Conservation (phyloP, 164 flowering plant genomes). For the Amborella trichopoda region DNA sequence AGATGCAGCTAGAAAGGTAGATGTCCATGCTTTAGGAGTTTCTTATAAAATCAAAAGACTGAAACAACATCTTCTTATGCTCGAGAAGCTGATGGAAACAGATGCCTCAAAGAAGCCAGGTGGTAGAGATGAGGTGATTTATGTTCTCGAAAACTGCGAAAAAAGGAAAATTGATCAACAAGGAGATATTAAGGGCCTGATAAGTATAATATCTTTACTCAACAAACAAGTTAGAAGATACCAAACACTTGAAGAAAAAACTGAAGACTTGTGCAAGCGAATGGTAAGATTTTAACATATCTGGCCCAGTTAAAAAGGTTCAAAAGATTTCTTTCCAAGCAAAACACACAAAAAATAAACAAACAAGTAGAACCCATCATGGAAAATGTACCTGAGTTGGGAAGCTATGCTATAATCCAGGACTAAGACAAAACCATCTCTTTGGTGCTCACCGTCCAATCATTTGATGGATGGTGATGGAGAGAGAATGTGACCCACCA, state of each 20-base stretch:
- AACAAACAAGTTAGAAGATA: conserved; percentile 73
- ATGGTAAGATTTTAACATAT: conserved; percentile 62
- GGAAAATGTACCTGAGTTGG: no score
- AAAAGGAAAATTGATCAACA: conserved; percentile 15
- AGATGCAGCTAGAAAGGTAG: conserved; percentile 47
- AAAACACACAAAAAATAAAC: no score
- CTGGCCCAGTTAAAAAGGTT: no score
- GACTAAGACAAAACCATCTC: no score
- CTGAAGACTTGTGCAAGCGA: conserved; percentile 64
- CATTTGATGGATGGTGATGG: no score
- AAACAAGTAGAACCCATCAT: no score
- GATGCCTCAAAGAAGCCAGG: conserved; percentile 2
- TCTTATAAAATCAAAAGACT: conserved; percentile 87
- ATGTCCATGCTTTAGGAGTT: conserved; percentile 79
- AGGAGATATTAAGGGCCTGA: conserved; percentile 24
- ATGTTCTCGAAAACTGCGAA: conserved; percentile 27
- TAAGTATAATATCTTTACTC: conserved; percentile 36
- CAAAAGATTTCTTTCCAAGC: no score
- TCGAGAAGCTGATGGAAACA: conserved; percentile 56
- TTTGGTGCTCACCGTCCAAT: no score
- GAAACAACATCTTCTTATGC: conserved; percentile 72
- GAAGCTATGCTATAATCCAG: no score
- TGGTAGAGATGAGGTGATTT: background rate
- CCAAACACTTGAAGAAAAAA: conserved; percentile 69
- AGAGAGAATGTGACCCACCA: no score